Evolutionary conservation across 164 flowering plant genomes (phyloP).

Genomic region (Stephania japonica): DNA sequence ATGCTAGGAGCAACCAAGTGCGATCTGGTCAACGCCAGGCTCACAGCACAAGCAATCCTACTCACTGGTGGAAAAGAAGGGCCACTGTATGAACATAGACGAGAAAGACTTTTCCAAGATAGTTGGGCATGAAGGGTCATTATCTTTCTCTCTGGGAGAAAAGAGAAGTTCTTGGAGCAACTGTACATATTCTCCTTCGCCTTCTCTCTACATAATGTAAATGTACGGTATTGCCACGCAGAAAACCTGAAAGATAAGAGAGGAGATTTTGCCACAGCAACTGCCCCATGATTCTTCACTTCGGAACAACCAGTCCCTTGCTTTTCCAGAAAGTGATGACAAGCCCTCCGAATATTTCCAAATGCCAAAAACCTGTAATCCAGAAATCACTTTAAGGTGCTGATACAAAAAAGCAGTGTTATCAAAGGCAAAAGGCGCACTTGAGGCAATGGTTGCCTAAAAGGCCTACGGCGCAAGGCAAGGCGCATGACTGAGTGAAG

Average conservation of each 20-base stretch:
- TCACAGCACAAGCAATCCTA: constrained; percentile 54
- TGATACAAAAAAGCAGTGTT: too few relatives aligned
- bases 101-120: constrained; percentile 52
- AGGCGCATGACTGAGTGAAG: too few relatives aligned
- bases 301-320: constrained; percentile 15
- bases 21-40: constrained; percentile 54
- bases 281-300: constrained; percentile 13
- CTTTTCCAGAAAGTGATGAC: constrained; percentile 17
- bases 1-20: constrained; percentile 49
- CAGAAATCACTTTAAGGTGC: neutral
- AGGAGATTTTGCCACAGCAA: constrained; percentile 16
- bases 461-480: too few relatives aligned
- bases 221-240: constrained; percentile 19
- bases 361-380: constrained; percentile 31
- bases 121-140: constrained; percentile 36
- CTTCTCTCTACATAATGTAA: constrained; percentile 8
- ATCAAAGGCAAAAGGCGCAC: too few relatives aligned
- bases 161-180: constrained; percentile 15
- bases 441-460: too few relatives aligned
- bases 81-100: constrained; percentile 25
- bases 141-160: constrained; percentile 22
- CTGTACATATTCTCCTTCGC: constrained; percentile 20
- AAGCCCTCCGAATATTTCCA: constrained; percentile 27
- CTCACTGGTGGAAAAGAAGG: constrained; percentile 33
- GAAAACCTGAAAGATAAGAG: constrained; percentile 15